These are phyloP conservation scores for Luvunga scandens DNA, from an alignment of 345 rosid species.

Conservation along the genomic window DNA sequence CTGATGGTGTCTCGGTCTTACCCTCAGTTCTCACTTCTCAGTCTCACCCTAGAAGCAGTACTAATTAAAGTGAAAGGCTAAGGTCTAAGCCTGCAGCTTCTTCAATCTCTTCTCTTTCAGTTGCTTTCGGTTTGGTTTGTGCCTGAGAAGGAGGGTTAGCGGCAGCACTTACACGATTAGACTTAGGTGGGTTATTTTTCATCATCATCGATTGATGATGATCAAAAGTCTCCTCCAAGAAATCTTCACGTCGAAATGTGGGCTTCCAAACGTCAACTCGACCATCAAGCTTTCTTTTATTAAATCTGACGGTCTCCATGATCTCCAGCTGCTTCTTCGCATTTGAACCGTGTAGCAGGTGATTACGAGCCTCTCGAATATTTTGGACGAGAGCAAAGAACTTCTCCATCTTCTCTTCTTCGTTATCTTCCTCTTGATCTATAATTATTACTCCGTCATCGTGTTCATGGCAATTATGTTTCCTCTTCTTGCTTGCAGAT, in stretches of 20 bases:
- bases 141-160: conserved; percentile 9
- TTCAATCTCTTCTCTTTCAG: conserved; percentile 5
- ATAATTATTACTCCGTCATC: too few species aligned
- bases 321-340: neutral
- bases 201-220: too few species aligned
- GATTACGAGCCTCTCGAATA: conserved; percentile 36
- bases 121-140: conserved; percentile 7
- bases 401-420: conserved; percentile 38
- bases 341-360: conserved; percentile 9
- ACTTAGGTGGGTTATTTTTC: too few species aligned
- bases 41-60: too few species aligned
- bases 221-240: conserved; percentile 9
- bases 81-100: conserved; percentile 25
- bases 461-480: neutral
- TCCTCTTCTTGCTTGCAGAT: conserved; percentile 30
- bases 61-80: conserved; percentile 33
- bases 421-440: conserved; percentile 17
- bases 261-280: conserved; percentile 26
- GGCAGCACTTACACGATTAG: neutral
- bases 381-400: conserved; percentile 36
- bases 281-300: conserved; percentile 14
- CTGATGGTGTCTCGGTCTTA: neutral
- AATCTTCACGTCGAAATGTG: conserved; percentile 34
- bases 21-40: too few species aligned
- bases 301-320: neutral